phyloP scores from a whole-genome alignment of 2,329 filamentous ascomycete genomes.

The Penicillium sp. region DNA sequence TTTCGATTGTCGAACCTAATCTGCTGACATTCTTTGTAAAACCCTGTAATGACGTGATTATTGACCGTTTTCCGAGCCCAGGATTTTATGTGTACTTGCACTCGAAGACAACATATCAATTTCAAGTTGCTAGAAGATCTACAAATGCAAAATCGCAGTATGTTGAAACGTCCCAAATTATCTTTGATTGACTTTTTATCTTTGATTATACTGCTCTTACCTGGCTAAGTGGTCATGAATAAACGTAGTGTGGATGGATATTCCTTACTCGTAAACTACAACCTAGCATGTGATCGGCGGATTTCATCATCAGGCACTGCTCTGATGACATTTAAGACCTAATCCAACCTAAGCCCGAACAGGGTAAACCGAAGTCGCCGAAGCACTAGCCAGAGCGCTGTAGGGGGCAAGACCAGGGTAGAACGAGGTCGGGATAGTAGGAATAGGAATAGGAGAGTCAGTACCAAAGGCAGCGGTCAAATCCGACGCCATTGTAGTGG shows the following conservation, averaged over 20 bases:
- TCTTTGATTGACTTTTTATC: too few species aligned
- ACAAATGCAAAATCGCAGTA: too few species aligned
- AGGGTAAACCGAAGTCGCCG: conserved; percentile 6
- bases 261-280: too few species aligned
- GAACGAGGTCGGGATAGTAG: conserved; percentile 27
- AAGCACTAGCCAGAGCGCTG: conserved; percentile 25
- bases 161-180: too few species aligned
- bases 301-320: too few species aligned
- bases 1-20: conserved; percentile 1
- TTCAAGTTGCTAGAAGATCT: too few species aligned
- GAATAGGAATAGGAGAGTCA: conserved; percentile 26
- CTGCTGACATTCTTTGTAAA: conserved; percentile 1
- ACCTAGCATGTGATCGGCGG: too few species aligned
- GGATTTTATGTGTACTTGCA: neutral
- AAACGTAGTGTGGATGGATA: too few species aligned
- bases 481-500: conserved; percentile 27
- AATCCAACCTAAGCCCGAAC: neutral
- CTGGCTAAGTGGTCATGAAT: too few species aligned
- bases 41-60: conserved; percentile 17
- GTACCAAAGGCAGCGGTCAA: conserved; percentile 24
- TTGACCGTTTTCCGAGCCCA: neutral
- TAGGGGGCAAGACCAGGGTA: conserved; percentile 33
- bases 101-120: neutral
- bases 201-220: too few species aligned
- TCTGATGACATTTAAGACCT: too few species aligned